These are phyloP conservation scores for Boeremia exigua DNA, from an alignment of 2,329 filamentous ascomycete genomes.

Conservation along the genomic window DNA sequence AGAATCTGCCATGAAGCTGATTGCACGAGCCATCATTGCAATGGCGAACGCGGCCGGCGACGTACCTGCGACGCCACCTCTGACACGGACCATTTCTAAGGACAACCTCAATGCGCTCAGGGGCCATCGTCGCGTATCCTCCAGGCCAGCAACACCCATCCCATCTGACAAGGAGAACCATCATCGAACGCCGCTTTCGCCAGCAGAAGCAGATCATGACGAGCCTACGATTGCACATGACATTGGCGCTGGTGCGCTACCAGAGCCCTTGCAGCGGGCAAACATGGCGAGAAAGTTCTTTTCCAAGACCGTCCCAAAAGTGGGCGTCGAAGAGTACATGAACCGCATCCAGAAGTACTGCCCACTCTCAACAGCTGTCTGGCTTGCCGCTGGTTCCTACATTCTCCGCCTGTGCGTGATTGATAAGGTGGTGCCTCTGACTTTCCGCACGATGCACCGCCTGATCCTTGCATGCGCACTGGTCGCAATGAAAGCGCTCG, in stretches of 20 bases:
- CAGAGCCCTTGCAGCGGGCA: conserved; percentile 77
- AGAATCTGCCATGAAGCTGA: conserved; percentile 76
- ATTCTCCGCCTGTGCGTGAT: conserved; percentile 80
- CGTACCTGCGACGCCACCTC: conserved; percentile 78
- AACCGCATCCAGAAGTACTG: conserved; percentile 87
- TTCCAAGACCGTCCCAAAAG: conserved; percentile 83
- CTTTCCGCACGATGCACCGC: conserved; percentile 83
- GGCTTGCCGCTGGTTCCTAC: conserved; percentile 86
- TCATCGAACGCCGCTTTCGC: conserved; percentile 51
- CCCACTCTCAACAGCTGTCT: conserved; percentile 91
- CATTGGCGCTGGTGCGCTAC: conserved; percentile 70
- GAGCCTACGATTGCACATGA: conserved; percentile 55
- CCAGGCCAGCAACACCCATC: conserved; percentile 49
- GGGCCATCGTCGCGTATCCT: conserved; percentile 44
- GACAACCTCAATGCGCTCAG: conserved; percentile 33
- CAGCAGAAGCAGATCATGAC: conserved; percentile 57
- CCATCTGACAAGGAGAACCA: conserved; percentile 50
- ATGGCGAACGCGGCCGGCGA: conserved; percentile 78
- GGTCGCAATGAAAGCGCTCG: conserved; percentile 93
- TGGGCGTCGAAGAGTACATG: conserved; percentile 83
- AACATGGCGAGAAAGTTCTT: conserved; percentile 93
- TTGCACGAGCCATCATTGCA: conserved; percentile 66
- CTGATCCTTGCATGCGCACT: conserved; percentile 82
- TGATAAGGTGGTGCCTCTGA: conserved; percentile 78
- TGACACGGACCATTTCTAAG: conserved; percentile 64